phyloP scores from a whole-genome alignment of 805 yeast genomes.

The Wickerhamiella vanderwaltii region DNA sequence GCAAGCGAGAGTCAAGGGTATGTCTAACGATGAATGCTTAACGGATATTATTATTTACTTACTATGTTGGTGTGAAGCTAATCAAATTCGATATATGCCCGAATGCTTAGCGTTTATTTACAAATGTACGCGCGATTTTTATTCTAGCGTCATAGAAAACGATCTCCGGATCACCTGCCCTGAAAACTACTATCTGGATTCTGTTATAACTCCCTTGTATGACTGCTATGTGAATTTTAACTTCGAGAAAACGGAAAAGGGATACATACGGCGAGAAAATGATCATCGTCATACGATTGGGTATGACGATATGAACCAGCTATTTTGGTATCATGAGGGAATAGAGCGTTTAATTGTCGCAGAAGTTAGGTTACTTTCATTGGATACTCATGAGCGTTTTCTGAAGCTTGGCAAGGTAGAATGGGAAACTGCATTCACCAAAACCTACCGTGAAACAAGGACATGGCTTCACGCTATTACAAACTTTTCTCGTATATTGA shows the following conservation, averaged over 20 bases:
- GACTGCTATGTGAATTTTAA: conserved; percentile 41
- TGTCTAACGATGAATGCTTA: conserved; percentile 42
- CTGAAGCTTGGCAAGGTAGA: conserved; percentile 38
- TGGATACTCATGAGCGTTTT: conserved; percentile 47
- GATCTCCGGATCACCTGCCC: conserved; percentile 24
- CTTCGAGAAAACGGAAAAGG: conserved; percentile 35
- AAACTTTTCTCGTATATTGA: conserved; percentile 71
- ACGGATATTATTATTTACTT: conserved; percentile 58
- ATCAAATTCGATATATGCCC: conserved; percentile 75
- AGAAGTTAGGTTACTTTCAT: conserved; percentile 37
- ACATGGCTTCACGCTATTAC: conserved; percentile 64
- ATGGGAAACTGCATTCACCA: conserved; percentile 59
- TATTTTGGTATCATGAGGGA: conserved; percentile 72
- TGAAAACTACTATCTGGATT: conserved; percentile 35
- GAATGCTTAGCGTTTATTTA: conserved; percentile 78
- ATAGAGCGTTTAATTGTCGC: conserved; percentile 44
- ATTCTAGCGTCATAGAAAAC: conserved; percentile 32
- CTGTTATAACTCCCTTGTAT: conserved; percentile 64
- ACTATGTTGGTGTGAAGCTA: conserved; percentile 84
- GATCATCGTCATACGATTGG: conserved; percentile 67
- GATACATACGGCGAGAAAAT: conserved; percentile 37
- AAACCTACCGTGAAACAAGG: conserved; percentile 64
- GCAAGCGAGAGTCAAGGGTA: conserved; percentile 39
- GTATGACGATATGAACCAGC: conserved; percentile 80
- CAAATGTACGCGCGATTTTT: conserved; percentile 65